Base-by-base conservation (phyloP, 805 yeast genomes). In the Yamadazyma phyllophila region DNA sequence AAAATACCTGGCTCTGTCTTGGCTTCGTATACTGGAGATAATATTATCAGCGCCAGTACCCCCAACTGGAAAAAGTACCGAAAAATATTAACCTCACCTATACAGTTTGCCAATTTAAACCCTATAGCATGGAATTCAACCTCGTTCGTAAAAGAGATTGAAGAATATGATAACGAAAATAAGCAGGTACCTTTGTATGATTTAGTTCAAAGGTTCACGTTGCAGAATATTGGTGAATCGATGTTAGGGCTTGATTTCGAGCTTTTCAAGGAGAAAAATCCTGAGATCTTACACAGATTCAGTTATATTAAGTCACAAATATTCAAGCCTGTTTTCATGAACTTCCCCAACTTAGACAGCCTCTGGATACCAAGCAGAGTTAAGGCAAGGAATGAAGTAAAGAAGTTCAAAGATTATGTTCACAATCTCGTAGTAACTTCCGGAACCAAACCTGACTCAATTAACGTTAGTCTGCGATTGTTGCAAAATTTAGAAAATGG, bases 41-140 rank as follows among this genome's bases (percentile, higher is more conserved):
- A 81, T 52, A 69, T 81, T 3, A 80, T 81, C 15, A 78, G 83
- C 51, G 77, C 84, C 0, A 82, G 79, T 53, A 82, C 82, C 0
- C 56, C 59, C 3, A 57, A 59, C 24, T 81, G 85, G 85, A 76
- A 59, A 45, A 47, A 59, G 9, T 81, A 78, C 52, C 63, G 85
- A 44, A 57, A 58, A 3, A 53, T 73, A 24, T 58, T 79, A 20
- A 71, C 78, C 4, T 63, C 63, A n/a, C 69, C 80, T 2, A 66
- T 81, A 14, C 80, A 76, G 48, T 75, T 76, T 48, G 81, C 82
- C 11, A 65, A 74, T 14, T 56, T 59, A 1, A 52, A 53, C 0
- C 72, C 74, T 2, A 62, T 79, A 13, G 45, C 48, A 3, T 49
- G 52, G n/a, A 78, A 80, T 55, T 61, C 76, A 0, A 52, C 51